Base-by-base conservation (phyloP, 1,284 basidiomycete genomes). In the Malassezia caprae region DNA sequence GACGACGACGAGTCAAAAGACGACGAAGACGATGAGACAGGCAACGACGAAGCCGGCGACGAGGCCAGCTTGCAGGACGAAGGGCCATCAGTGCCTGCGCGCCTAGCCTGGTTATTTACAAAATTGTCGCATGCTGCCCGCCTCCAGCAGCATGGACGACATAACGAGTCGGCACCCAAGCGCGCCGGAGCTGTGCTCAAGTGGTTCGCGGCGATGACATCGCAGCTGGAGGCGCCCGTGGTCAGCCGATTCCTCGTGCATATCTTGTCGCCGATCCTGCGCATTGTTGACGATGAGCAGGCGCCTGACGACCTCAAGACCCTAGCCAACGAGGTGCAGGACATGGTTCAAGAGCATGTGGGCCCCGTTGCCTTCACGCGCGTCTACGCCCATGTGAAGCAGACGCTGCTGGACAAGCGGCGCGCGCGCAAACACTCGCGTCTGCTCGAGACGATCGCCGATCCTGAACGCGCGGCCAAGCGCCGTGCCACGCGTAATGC, bases 161-260 rank as follows among this genome's bases (percentile, higher is more conserved):
- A 39, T n/a, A 28, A 43, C 19, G 2, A 79, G 60, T 51, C 24
- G 13, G 47, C 34, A 17, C 35, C 44, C 8, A 34, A 39, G 48
- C 48, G 52, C 6, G 42, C 37, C 11, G 35, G 41, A 3, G 52
- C 52, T 17, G 48, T 55, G 4, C 28, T 57, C 45, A 57, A 55
- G 47, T 93, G 89, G 84, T 94, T 96, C 67, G 91, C 90, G 1
- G 90, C 90, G 0, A 88, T 94, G 82, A 77, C 82, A 4, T 83
- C 85, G 8, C 78, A 82, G 66, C 82, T 96, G 78, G 80, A 83
- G 1, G 64, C 78, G 1, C 59, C 69, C 0, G 76, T 79, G 32
- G 77, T 87, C 0, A 81, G 84, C 60, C 77, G 75, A 6, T 93
- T 86, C 77, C 78, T 94, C 37, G 79, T 84, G 1, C 90, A 94